Conservation (phyloP, 1,139 yeast species). For the Suhomyces kunorum region DNA sequence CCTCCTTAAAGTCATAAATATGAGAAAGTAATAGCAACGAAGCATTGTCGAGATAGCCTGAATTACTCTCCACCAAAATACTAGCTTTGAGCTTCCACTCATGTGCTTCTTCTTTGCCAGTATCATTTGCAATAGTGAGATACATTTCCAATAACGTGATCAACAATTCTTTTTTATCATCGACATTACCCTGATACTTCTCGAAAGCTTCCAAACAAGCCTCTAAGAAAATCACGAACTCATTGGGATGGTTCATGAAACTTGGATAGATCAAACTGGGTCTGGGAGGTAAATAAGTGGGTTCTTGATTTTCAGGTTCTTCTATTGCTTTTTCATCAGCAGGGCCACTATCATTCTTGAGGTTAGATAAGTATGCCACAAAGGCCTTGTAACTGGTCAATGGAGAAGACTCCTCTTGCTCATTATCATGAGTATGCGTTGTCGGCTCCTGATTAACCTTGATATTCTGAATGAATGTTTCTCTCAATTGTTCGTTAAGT, state of each 20-base stretch:
- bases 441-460: slow-evolving; percentile 5
- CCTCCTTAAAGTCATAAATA: slow-evolving; percentile 57
- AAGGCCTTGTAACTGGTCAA: slow-evolving; percentile 74
- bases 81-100: slow-evolving; percentile 71
- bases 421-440: slow-evolving; percentile 3
- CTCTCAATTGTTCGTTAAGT: slow-evolving; percentile 22
- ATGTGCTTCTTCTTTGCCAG: slow-evolving; percentile 30
- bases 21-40: slow-evolving; percentile 67
- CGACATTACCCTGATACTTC: slow-evolving; percentile 66
- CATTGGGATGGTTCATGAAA: slow-evolving; percentile 79
- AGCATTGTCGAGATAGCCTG: slow-evolving; percentile 53
- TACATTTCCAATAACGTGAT: slow-evolving; percentile 84
- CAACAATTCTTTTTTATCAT: slow-evolving; percentile 70
- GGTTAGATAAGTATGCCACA: slow-evolving; percentile 58
- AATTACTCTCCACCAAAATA: slow-evolving; percentile 46
- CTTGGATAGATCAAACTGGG: slow-evolving; percentile 87
- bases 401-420: slow-evolving; percentile 17
- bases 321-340: slow-evolving; percentile 4
- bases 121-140: slow-evolving; percentile 52
- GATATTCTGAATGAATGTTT: slow-evolving; percentile 5
- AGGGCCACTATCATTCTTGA: slow-evolving; percentile 13
- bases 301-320: slow-evolving; percentile 26
- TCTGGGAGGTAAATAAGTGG: slow-evolving; percentile 88
- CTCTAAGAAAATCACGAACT: slow-evolving; percentile 90
- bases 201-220: slow-evolving; percentile 86